Evolutionary conservation across 495 filamentous ascomycete genomes (phyloP), one percentile per base, ranked within the genome.

Genomic region (Penicillium lividum): DNA sequence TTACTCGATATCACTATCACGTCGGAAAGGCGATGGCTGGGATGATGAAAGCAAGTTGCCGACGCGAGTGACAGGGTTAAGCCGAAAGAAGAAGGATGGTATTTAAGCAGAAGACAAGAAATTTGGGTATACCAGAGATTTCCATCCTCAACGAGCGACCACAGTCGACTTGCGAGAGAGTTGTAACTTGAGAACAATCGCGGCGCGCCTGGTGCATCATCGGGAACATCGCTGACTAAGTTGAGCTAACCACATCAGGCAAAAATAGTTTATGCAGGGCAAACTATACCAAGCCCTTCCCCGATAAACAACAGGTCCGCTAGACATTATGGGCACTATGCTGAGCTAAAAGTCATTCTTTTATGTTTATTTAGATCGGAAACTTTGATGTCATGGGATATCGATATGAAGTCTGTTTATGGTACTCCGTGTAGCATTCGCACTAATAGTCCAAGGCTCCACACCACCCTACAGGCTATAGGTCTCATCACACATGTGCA

Each of bases 91-190:
- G 4, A 16, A 15, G 28, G 11, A 4, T 49, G 46, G 22, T 1
- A 7, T 16, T 13, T 15, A 13, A 16, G 28, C 8, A 28, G 13
- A 7, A 1, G 27, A 15, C 4, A 29, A 30, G 5, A 15, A 16
- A 16, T 15, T n/a, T 30, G 16, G 8, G 6, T 2, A 33, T 28
- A 16, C 25, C 13, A 49, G 10, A 33, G 18, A 33, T 49, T 49
- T 29, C 25, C 46, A 49, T 49, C 16, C 27, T 49, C 46, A 31
- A 31, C 13, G 46, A 49, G 46, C 46, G 46, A 49, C 27, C 46
- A 49, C 5, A 30, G 28, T 31, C 46, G 28, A 49, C 28, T 28
- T 25, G 44, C 27, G 46, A 49, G 28, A 49, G 46, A 49, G 27
- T 49, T 49, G 46, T 11, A 15, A 49, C 8, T 29, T 49, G 25